These are phyloP conservation scores for Pisolithus microcarpus DNA, from an alignment of 768 basidiomycete genomes.

Conservation along the genomic window DNA sequence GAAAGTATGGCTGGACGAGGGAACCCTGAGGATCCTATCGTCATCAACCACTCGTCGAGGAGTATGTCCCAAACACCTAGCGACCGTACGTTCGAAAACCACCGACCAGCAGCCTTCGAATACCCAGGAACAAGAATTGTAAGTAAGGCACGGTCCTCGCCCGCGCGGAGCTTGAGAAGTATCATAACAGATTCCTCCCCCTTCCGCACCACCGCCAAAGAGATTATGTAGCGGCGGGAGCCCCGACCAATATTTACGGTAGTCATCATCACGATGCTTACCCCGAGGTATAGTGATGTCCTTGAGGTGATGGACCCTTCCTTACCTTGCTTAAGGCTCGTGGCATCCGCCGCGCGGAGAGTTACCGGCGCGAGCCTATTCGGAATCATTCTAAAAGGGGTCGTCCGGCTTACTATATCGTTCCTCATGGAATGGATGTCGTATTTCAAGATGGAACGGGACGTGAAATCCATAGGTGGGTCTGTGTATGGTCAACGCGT, in stretches of 20 bases:
- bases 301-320: not conserved
- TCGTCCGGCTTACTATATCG: slow-evolving; percentile 47
- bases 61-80: slow-evolving; percentile 19
- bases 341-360: slow-evolving; percentile 18
- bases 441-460: slow-evolving; percentile 63
- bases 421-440: slow-evolving; percentile 58
- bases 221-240: slow-evolving; percentile 10
- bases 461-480: slow-evolving; percentile 55
- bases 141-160: not conserved
- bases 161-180: not conserved
- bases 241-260: slow-evolving; percentile 26
- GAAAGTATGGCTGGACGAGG: slow-evolving; percentile 13
- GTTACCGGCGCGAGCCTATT: slow-evolving; percentile 17
- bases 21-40: slow-evolving; percentile 14
- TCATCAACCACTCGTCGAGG: slow-evolving; percentile 14
- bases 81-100: slow-evolving; percentile 26
- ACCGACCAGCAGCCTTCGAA: slow-evolving; percentile 13
- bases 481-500: not conserved
- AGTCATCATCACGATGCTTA: slow-evolving; percentile 15
- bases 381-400: slow-evolving; percentile 15
- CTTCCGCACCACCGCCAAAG: slow-evolving; percentile 19
- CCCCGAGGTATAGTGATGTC: slow-evolving; percentile 8
- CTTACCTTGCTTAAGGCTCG: slow-evolving; percentile 14
- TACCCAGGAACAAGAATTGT: slow-evolving; percentile 24
- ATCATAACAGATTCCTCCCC: slow-evolving; percentile 21